Conservation (phyloP, 371 early-diverging fungal species). For the Nematocida sp. region DNA sequence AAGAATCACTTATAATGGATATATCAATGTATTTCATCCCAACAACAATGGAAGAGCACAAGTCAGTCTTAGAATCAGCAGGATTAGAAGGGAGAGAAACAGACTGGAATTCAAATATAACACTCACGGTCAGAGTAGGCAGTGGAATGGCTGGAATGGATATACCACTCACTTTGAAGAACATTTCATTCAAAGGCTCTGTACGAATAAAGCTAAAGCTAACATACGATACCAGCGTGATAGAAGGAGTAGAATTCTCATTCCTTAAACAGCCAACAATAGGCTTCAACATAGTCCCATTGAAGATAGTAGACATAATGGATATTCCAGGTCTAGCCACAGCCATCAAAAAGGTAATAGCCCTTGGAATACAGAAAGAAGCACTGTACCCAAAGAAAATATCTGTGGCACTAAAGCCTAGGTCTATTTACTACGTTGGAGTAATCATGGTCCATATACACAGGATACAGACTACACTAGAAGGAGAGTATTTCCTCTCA, state of each 20-base stretch:
- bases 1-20: constrained; percentile 39
- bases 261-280: constrained; percentile 78
- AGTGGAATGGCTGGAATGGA: constrained; percentile 75
- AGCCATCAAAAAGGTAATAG: constrained; percentile 64
- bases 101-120: constrained; percentile 86
- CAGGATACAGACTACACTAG: constrained; percentile 23
- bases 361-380: constrained; percentile 43
- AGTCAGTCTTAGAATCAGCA: constrained; percentile 48
- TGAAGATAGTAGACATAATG: constrained; percentile 73
- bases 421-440: constrained; percentile 58
- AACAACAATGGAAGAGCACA: constrained; percentile 62
- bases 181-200: constrained; percentile 76
- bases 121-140: constrained; percentile 76
- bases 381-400: constrained; percentile 62
- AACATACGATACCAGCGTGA: constrained; percentile 69
- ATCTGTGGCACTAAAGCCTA: constrained; percentile 57
- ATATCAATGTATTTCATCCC: constrained; percentile 40
- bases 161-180: constrained; percentile 78
- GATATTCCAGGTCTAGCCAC: constrained; percentile 66
- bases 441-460: constrained; percentile 59
- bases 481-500: background rate
- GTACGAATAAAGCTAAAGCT: constrained; percentile 70
- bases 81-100: constrained; percentile 21
- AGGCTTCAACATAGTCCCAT: constrained; percentile 81
- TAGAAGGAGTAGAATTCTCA: constrained; percentile 74